These are phyloP conservation scores for Lasiodiplodia sp. DNA, from an alignment of 2,329 filamentous ascomycete species.

Conservation along the genomic window DNA sequence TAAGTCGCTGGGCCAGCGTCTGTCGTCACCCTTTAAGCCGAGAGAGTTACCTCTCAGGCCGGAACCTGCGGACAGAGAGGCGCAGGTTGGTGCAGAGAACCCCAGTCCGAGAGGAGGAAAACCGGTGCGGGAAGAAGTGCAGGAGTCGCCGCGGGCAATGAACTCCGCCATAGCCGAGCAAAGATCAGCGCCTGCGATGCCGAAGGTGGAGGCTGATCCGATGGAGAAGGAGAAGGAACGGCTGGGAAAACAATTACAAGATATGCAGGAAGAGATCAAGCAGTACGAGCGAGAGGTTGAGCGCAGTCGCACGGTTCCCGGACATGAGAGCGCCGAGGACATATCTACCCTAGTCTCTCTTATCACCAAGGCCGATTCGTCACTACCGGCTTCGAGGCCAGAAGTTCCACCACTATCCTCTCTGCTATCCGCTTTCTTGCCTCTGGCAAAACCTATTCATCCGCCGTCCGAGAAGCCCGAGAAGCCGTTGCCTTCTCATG, in stretches of 20 bases:
- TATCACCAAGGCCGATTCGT: constrained; percentile 29
- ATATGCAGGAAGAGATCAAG: constrained; percentile 43
- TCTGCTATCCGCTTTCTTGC: constrained; percentile 50
- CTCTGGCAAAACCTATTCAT: constrained; percentile 41
- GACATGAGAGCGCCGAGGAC: constrained; percentile 2
- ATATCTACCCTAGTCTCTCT: constrained; percentile 34
- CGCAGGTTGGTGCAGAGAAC: neutral
- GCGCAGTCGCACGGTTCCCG: constrained; percentile 37
- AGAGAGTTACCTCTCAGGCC: constrained; percentile 1
- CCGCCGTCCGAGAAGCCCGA: constrained; percentile 39
- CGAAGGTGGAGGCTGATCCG: constrained; percentile 5
- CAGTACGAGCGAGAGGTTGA: constrained; percentile 40
- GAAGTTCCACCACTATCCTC: constrained; percentile 40
- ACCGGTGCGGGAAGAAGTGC: neutral
- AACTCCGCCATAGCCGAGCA: neutral
- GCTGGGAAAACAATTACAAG: constrained; percentile 40
- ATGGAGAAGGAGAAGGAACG: constrained; percentile 39
- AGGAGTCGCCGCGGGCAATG: neutral
- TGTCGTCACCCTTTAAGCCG: constrained; percentile 28
- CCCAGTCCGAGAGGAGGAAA: neutral
- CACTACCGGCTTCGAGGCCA: constrained; percentile 29
- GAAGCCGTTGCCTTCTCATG: constrained; percentile 66
- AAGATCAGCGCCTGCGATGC: constrained; percentile 34
- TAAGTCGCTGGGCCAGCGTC: constrained; percentile 18
- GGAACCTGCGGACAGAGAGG: neutral